Evolutionary conservation across 2,329 filamentous ascomycete species (phyloP).

Genomic region (Pestalotiopsis sp.): DNA sequence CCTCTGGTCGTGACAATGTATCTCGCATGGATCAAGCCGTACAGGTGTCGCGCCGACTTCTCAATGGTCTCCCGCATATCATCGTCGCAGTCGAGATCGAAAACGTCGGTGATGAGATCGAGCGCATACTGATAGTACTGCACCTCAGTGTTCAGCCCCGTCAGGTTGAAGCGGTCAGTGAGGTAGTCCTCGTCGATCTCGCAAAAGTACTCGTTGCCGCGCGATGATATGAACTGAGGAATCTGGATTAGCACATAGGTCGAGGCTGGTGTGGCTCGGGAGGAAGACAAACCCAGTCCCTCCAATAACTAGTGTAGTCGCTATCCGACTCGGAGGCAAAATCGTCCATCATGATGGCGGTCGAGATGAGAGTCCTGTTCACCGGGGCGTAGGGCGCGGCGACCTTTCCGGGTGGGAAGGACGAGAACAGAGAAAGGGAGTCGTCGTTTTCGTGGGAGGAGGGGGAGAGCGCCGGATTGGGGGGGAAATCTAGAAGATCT

Average conservation of each 20-base stretch:
- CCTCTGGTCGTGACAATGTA: slow-evolving; percentile 97
- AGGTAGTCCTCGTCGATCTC: slow-evolving; percentile 99
- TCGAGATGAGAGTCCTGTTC: slow-evolving; percentile 7
- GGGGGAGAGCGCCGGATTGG: not conserved
- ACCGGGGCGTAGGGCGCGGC: not conserved
- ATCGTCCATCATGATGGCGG: slow-evolving; percentile 76
- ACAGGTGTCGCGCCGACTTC: slow-evolving; percentile 93
- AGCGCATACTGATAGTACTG: slow-evolving; percentile 99
- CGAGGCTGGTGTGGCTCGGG: slow-evolving; percentile 2
- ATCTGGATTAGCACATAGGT: slow-evolving; percentile 20
- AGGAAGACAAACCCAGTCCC: slow-evolving; percentile 86
- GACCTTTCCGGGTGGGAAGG: not conserved
- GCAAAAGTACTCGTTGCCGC: slow-evolving; percentile 99
- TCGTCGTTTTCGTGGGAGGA: not conserved
- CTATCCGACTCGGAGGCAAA: slow-evolving; percentile 98
- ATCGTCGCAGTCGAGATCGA: slow-evolving; percentile 97
- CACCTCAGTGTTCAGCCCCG: slow-evolving; percentile 94
- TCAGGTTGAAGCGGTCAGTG: slow-evolving; percentile 97
- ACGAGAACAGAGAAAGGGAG: not conserved
- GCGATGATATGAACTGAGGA: slow-evolving; percentile 91
- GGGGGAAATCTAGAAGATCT: not conserved
- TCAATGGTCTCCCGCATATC: slow-evolving; percentile 98
- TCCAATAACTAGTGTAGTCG: slow-evolving; percentile 99
- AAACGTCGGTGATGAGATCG: slow-evolving; percentile 96
- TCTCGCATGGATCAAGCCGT: slow-evolving; percentile 92